Percentiles rank a stretch among this genome's conserved stretches.
Conservation (phyloP, 2,329 filamentous ascomycete species). For the Microcera coccophila region DNA sequence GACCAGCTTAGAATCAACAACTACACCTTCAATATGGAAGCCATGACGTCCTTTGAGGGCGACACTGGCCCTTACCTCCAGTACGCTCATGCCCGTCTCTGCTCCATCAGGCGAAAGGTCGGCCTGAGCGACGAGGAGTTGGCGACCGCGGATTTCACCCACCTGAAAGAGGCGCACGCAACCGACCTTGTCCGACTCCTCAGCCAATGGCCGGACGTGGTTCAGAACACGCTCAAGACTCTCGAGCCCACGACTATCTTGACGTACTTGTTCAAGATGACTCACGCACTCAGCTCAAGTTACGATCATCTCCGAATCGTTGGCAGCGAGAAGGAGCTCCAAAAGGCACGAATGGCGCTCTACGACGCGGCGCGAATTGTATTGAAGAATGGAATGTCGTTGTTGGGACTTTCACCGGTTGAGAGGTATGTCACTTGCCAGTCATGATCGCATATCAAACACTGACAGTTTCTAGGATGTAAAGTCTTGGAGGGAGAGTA, state of each 20-base stretch:
- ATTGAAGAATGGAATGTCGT: constrained; percentile 75
- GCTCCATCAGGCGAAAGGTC: constrained; percentile 58
- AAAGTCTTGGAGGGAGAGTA: constrained; percentile 2
- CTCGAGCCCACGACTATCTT: constrained; percentile 62
- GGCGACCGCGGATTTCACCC: constrained; percentile 58
- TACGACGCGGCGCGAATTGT: constrained; percentile 74
- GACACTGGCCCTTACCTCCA: constrained; percentile 84
- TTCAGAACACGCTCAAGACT: constrained; percentile 79
- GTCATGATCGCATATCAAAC: rapidly evolving
- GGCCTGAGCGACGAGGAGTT: constrained; percentile 55
- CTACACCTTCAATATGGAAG: constrained; percentile 72
- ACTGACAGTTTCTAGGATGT: constrained; percentile 24
- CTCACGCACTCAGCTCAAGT: constrained; percentile 71
- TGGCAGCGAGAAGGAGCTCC: constrained; percentile 69
- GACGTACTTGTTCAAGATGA: constrained; percentile 79
- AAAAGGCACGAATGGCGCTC: constrained; percentile 65
- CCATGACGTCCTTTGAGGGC: constrained; percentile 80
- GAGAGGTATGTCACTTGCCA: constrained; percentile 42
- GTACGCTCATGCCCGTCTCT: constrained; percentile 73
- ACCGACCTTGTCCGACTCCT: constrained; percentile 69
- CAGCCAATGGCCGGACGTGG: constrained; percentile 81
- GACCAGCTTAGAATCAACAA: constrained; percentile 51
- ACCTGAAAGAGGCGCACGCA: constrained; percentile 69
- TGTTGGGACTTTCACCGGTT: constrained; percentile 75
- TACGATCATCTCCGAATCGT: constrained; percentile 81